Evolutionary conservation across 2,329 filamentous ascomycete species (phyloP), one percentile per base, ranked within the genome.

Genomic region (Botrytis hyacinthi): DNA sequence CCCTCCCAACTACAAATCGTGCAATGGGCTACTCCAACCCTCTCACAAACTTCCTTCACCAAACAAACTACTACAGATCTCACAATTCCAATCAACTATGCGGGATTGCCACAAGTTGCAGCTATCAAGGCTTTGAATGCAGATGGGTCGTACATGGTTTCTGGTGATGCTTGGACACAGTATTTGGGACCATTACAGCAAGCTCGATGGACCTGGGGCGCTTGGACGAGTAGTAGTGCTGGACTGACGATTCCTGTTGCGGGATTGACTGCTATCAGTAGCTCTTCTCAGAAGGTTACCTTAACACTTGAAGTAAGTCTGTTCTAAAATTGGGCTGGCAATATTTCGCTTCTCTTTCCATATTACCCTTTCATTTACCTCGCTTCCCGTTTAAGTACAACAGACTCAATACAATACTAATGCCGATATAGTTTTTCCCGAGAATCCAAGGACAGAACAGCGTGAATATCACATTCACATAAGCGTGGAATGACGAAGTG

Each of bases 161-260:
- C 37, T 29, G 71, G 40, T 18, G 88, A 90, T 75, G 84, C 86
- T 68, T 90, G 86, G 86, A 90, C 88, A 0, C 79, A 83, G 77
- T 87, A 83, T 44, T 80, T 89, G 1, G 85, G 86, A 0, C 82
- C 85, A 3, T 78, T 90, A 37, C 87, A 89, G 77, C 83, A 87
- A 75, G 85, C 81, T 20, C 78, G 83, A 26, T 84, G 82, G 75
- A 89, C 87, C 4, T 88, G 84, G 73, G 81, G 78, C 14, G 82
- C 79, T 32, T 90, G 85, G 84, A 84, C 85, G 68, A 89, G 84
- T 81, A 85, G 87, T 74, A 82, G 78, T 1, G 77, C 79, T 26
- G 79, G 84, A 72, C 81, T 89, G 66, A 83, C 83, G 0, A 85
- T 89, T 10, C 81, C 86, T 48, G 79, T 81, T 5, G 82, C 83